A percentile compares a stretch with the other conserved stretches of the same genome.
These are phyloP conservation scores for Agaricales sp. DNA, from an alignment of 1,284 basidiomycete genomes.

Conservation along the genomic window DNA sequence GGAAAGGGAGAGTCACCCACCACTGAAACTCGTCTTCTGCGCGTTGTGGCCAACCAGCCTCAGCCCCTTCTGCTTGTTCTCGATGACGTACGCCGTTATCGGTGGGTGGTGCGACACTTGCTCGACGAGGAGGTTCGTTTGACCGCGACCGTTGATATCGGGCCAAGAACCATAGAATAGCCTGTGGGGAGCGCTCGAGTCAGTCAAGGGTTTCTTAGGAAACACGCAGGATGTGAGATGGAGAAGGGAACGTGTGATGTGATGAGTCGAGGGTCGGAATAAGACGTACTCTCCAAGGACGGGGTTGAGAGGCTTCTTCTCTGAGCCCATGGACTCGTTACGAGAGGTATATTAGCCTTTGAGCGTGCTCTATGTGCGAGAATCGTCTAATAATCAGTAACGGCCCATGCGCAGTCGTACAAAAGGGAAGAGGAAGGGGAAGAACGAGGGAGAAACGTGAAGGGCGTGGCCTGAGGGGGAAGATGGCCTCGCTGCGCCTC, in stretches of 20 bases:
- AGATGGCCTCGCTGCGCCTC: too few relatives aligned
- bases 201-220: too few relatives aligned
- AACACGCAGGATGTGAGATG: too few relatives aligned
- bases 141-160: constrained; percentile 67
- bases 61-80: constrained; percentile 77
- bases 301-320: constrained; percentile 98
- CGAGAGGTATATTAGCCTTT: constrained; percentile 93
- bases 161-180: constrained; percentile 93
- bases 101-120: constrained; percentile 96
- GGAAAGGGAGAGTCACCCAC: constrained; percentile 32
- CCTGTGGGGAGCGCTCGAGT: constrained; percentile 32
- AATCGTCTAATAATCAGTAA: too few relatives aligned
- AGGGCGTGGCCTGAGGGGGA: too few relatives aligned
- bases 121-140: constrained; percentile 85
- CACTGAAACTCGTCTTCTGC: constrained; percentile 92
- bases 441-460: background rate
- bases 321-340: constrained; percentile 91
- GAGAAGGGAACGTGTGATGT: background rate
- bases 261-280: too few relatives aligned
- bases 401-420: too few relatives aligned
- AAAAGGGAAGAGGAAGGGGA: background rate
- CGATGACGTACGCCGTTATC: constrained; percentile 78
- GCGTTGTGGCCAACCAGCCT: constrained; percentile 84
- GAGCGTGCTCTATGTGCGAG: constrained; percentile 56
- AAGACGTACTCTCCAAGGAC: constrained; percentile 86